Base-by-base conservation (phyloP, 768 basidiomycete genomes). In the Suillus alpinus region DNA sequence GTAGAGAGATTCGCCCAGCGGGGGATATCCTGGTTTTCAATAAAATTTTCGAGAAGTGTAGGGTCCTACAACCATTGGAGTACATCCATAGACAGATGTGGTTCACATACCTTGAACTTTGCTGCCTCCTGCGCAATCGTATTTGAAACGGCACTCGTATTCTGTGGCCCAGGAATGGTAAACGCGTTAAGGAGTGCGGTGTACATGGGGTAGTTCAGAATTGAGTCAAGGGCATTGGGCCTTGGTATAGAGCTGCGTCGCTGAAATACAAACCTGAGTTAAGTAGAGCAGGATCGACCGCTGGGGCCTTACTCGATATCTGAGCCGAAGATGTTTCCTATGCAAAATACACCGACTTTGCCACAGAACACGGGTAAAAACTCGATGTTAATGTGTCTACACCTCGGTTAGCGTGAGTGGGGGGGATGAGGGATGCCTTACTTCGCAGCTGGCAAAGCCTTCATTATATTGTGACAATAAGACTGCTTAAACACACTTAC, bases 291-390 rank as follows among this genome's bases (percentile, higher is more conserved):
- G 36, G 31, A 47, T 31, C 39, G 16, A 39, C 5, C 16, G 37
- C 10, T 13, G 26, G 20, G 20, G 20, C 39, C 70, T 40, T 68
- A 88, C 87, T 78, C 73, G 51, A 85, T 72, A 56, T 86, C 76
- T 56, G 76, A 69, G 49, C 80, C 81, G 61, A 84, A 80, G 51
- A 95, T 88, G 75, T 94, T 92, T 43, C 94, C 94, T 58, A 94
- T 88, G 67, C 90, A 94, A 75, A 89, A 94, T 10, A 94, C 88
- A 13, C 87, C 91, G 0, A 91, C 89, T n/a, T 83, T 84, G 49
- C 72, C 76, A 66, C 86, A 86, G 68, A 95, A 94, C 6, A 68
- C 68, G 1, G 89, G 86, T 92, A 91, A 94, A 71, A 95, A 95
- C 49, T 79, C 75, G 57, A 81, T 79, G 57, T 86, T 80, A 56